phyloP scores from a whole-genome alignment of 805 yeast species.

The Yamadazyma kitorensis region DNA sequence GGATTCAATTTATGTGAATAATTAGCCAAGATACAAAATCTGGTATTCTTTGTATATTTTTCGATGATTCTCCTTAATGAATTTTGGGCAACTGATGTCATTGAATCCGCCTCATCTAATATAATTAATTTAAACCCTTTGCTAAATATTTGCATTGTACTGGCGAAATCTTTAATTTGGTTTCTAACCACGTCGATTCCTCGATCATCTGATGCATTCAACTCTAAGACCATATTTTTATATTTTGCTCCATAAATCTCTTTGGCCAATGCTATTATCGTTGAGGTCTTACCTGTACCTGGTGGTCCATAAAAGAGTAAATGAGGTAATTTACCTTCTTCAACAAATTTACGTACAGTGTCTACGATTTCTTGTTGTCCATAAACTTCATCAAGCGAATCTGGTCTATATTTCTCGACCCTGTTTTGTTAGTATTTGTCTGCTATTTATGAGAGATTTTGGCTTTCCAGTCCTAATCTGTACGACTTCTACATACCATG shows the following conservation, averaged over 20 bases:
- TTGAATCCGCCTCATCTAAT: conserved; percentile 96
- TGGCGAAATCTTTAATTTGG: conserved; percentile 94
- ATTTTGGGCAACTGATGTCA: conserved; percentile 84
- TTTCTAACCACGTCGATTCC: conserved; percentile 98
- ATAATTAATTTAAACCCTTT: conserved; percentile 84
- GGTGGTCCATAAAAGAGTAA: conserved; percentile 92
- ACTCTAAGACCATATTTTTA: conserved; percentile 85
- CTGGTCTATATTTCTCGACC: conserved; percentile 97
- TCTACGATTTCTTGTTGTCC: conserved; percentile 87
- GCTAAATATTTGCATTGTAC: conserved; percentile 89
- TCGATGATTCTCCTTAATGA: conserved; percentile 84
- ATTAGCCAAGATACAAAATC: conserved; percentile 93
- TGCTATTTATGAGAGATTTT: neutral
- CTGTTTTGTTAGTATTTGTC: conserved; percentile 20
- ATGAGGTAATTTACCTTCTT: conserved; percentile 84
- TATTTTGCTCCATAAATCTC: conserved; percentile 80
- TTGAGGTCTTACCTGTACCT: conserved; percentile 90
- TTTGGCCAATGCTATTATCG: conserved; percentile 77
- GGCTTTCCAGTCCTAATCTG: too few species aligned
- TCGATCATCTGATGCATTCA: conserved; percentile 91
- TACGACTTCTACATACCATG: conserved; percentile 41
- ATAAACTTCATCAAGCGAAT: conserved; percentile 76
- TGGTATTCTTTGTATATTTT: conserved; percentile 89
- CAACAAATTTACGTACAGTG: conserved; percentile 81
- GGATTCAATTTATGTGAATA: conserved; percentile 95